Evolutionary conservation across 345 rosid genomes (phyloP), one percentile per base, ranked within the genome.

Genomic region (Chamaenerion angustifolium): DNA sequence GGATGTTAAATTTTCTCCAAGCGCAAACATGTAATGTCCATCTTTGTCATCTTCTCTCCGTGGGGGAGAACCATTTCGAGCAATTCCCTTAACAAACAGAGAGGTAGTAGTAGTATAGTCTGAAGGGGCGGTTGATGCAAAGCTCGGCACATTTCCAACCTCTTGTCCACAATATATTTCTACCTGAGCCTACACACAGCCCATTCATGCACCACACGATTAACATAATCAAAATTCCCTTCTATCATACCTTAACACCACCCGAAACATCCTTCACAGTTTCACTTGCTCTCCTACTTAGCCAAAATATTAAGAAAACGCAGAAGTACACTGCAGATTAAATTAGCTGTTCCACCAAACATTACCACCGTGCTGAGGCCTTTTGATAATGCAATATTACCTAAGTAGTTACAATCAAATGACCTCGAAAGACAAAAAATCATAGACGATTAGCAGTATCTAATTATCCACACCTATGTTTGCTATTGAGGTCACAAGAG

Each of bases 161-260:
- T 83, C 95, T 79, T 80, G 92, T 63, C 80, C 94, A 83, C 73
- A 83, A 74, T 81, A 79, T 64, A 76, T 74, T 72, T 85, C 94
- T 81, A 86, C 94, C 95, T 86, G 96, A 76, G 79, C 98, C 98
- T 90, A 90, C 96, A 86, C 72, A 90, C 74, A 86, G 76, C 58
- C 60, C 74, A 78, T 81, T 68, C 73, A 86, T 71, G 85, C 57
- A 79, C 80, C 85, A 74, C 80, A 61, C 55, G 73, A 77, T 51
- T 66, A 50, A 68, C 61, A 59, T 65, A 43, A 68, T 49, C 55
- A 71, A 62, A 62, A 63, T 14, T 51, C 48, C 12, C 49, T 70
- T 67, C 16, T 6, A 49, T 31, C 37, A 31, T 31, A 31, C 37
- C 37, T 31, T 8, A 31, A 31, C 37, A 31, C 37, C 23, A 18